phyloP scores from a whole-genome alignment of 768 basidiomycete genomes.

The Suillus cothurnatus region DNA sequence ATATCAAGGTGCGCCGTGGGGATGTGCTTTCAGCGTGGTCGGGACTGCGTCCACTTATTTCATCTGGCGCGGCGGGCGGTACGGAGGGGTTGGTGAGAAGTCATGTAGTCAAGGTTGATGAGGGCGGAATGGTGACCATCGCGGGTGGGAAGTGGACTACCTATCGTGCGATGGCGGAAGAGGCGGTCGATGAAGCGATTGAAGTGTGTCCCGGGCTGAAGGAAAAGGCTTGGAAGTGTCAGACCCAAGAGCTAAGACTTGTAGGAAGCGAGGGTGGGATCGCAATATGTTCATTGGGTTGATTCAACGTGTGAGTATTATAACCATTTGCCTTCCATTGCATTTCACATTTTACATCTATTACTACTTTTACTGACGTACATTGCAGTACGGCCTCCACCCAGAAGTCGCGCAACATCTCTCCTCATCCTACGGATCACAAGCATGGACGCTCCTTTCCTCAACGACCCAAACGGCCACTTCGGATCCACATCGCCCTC shows the following conservation, averaged over 20 bases:
- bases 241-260: conserved; percentile 79
- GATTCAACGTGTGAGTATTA: conserved; percentile 76
- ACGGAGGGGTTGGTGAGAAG: conserved; percentile 91
- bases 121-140: conserved; percentile 86
- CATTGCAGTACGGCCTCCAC: conserved; percentile 77
- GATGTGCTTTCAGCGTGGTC: conserved; percentile 97
- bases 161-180: conserved; percentile 94
- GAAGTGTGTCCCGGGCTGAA: conserved; percentile 67
- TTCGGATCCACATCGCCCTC: conserved; percentile 84
- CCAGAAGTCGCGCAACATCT: conserved; percentile 93
- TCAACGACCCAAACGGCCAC: conserved; percentile 71
- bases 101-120: conserved; percentile 86
- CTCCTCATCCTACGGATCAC: conserved; percentile 93
- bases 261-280: conserved; percentile 92
- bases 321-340: conserved; percentile 1
- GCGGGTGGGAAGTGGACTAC: conserved; percentile 99
- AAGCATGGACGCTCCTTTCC: conserved; percentile 92
- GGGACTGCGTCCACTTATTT: conserved; percentile 87
- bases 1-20: conserved; percentile 91
- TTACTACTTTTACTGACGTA: conserved; percentile 1
- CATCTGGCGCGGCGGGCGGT: conserved; percentile 77
- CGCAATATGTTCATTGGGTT: conserved; percentile 96
- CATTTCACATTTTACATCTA: neutral
- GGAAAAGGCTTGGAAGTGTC: conserved; percentile 58
- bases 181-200: conserved; percentile 88